Conservation (phyloP, 208 protist genomes). For the Trypanosoma cruzi region DNA sequence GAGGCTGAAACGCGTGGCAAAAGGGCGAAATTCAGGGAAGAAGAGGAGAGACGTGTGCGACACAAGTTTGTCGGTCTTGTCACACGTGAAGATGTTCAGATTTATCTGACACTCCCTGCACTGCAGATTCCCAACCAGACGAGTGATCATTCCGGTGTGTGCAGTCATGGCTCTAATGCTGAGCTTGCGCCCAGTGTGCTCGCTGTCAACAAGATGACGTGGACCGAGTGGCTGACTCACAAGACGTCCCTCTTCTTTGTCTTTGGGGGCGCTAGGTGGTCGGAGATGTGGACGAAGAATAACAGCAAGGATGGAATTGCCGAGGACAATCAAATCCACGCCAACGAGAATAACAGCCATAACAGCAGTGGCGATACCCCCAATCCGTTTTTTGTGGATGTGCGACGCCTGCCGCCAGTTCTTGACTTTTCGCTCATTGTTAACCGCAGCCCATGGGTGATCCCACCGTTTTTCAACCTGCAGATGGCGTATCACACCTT, state of each 20-base stretch:
- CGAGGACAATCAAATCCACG: not conserved
- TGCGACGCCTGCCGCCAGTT: slow-evolving; percentile 46
- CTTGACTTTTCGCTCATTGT: slow-evolving; percentile 82
- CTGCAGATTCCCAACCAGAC: slow-evolving; percentile 20
- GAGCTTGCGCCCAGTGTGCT: slow-evolving; percentile 43
- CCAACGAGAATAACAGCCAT: not conserved
- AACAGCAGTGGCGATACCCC: not conserved
- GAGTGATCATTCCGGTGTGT: not conserved
- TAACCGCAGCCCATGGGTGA: slow-evolving; percentile 91
- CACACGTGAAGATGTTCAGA: slow-evolving; percentile 84
- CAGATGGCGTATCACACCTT: slow-evolving; percentile 92
- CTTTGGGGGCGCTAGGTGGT: slow-evolving; percentile 29
- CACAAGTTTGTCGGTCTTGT: slow-evolving; percentile 88
- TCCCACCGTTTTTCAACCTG: slow-evolving; percentile 83
- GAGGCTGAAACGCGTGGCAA: not conserved
- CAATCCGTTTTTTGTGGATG: slow-evolving; percentile 20
- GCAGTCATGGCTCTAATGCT: slow-evolving; percentile 50
- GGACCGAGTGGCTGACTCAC: slow-evolving; percentile 71
- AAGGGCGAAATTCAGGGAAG: not conserved
- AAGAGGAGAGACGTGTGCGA: slow-evolving; percentile 23
- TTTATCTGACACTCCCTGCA: slow-evolving; percentile 72
- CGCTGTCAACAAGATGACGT: slow-evolving; percentile 68
- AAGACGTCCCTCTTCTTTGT: slow-evolving; percentile 72
- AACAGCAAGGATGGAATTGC: not conserved
- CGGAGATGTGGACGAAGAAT: slow-evolving; percentile 10